phyloP scores from a whole-genome alignment of 495 filamentous ascomycete genomes.

The Penicillium roqueforti region DNA sequence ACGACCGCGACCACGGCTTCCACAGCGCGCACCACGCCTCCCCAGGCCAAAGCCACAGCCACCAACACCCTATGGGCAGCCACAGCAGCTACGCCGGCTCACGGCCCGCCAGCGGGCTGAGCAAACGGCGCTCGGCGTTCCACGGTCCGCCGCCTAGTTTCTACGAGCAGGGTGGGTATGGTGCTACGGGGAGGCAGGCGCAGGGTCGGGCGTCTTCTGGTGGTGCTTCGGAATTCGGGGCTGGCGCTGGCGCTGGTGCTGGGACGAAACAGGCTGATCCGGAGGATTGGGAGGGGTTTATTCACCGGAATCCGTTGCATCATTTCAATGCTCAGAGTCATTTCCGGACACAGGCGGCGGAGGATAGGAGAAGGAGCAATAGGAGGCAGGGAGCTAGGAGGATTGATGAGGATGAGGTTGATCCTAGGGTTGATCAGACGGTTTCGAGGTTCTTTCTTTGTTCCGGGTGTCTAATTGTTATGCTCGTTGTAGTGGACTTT shows the following conservation, averaged over 20 bases:
- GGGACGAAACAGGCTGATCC: slow-evolving; percentile 10
- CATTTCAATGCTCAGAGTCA: slow-evolving; percentile 67
- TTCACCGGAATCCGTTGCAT: slow-evolving; percentile 50
- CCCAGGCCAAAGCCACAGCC: slow-evolving; percentile 45
- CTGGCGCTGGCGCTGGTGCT: slow-evolving; percentile 24
- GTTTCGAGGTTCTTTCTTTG: slow-evolving; percentile 45
- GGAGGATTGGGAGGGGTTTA: slow-evolving; percentile 44
- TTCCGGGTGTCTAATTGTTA: slow-evolving; percentile 33
- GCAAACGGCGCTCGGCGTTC: slow-evolving; percentile 67
- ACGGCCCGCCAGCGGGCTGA: slow-evolving; percentile 74
- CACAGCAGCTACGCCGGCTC: slow-evolving; percentile 54
- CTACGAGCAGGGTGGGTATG: slow-evolving; percentile 67
- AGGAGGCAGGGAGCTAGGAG: slow-evolving; percentile 25
- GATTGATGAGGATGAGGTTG: background rate
- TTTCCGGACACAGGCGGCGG: slow-evolving; percentile 60
- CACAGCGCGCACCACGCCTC: slow-evolving; percentile 29
- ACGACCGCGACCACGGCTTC: slow-evolving; percentile 64
- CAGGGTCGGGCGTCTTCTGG: slow-evolving; percentile 1
- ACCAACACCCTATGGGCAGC: slow-evolving; percentile 39
- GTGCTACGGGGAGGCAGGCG: slow-evolving; percentile 20
- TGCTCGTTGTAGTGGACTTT: slow-evolving; percentile 22
- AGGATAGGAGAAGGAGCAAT: slow-evolving; percentile 50
- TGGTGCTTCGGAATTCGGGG: slow-evolving; percentile 24
- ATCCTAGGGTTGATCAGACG: slow-evolving; percentile 26
- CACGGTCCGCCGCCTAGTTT: slow-evolving; percentile 86